Evolutionary conservation across 2,329 filamentous ascomycete species (phyloP), one percentile per base, ranked within the genome.

Genomic region (Colletotrichum sp.): DNA sequence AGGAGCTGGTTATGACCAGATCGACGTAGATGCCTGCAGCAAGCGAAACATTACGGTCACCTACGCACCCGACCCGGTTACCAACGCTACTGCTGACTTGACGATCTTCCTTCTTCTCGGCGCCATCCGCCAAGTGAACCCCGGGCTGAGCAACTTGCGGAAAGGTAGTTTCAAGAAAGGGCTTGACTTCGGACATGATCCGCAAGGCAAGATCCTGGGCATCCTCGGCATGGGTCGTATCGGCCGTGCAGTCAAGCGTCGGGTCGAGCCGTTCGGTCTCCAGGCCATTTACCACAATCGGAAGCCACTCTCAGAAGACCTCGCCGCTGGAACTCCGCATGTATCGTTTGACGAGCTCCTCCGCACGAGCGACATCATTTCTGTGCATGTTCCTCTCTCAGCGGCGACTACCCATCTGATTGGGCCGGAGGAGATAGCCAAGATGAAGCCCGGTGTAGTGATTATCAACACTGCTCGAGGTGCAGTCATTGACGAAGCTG

Each of bases 381-480:
- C 87, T 68, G 80, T 92, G 34, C 90, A 92, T 77, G 81, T 92
- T 26, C 86, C 89, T 5, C 84, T 92, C 13, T 84, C 89, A 83
- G 78, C 82, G 84, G 84, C 84, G 0, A 92, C 90, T 22, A 85
- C 83, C 69, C 89, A 91, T 75, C 88, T 92, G 75, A 89, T 92
- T 64, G 85, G 85, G 12, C 86, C 85, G 55, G 79, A 84, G 6
- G 86, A 91, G 76, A 88, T 92, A 52, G 85, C 84, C 8, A 81
- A 83, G 79, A 90, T 90, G 87, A 92, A 91, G 81, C 84, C 88
- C n/a, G 89, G 90, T 0, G 85, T 90, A 0, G 84, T 92, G 8
- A 84, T 92, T 36, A 86, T 92, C 68, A 92, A 92, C 79, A 92
- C 90, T 0, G 90, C 90, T 8, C 84, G 90, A 66, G 90, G 90